Conservation (phyloP, 1,284 basidiomycete genomes). For the Ustilago loliicola region DNA sequence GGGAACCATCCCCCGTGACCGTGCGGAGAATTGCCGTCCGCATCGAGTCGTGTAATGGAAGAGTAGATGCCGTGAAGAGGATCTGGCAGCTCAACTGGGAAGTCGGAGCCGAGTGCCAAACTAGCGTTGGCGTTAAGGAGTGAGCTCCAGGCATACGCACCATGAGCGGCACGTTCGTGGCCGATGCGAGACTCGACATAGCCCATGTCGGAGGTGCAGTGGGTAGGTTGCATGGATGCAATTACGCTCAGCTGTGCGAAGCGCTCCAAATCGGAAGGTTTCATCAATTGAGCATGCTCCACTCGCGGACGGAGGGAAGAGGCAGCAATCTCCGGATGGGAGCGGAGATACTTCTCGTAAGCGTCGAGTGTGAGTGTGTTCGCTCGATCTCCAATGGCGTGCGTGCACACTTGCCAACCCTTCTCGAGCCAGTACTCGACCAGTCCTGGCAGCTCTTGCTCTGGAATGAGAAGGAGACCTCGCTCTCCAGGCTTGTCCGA, state of each 20-base stretch:
- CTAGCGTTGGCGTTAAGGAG: constrained; percentile 75
- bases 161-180: constrained; percentile 74
- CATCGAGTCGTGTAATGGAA: constrained; percentile 80
- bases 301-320: constrained; percentile 78
- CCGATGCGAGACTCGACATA: constrained; percentile 73
- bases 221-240: constrained; percentile 91
- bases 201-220: constrained; percentile 88
- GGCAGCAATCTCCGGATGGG: constrained; percentile 5
- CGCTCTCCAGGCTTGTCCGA: constrained; percentile 73
- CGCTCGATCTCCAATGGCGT: constrained; percentile 91
- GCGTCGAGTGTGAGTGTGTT: constrained; percentile 79
- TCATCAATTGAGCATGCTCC: constrained; percentile 87
- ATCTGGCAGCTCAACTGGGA: constrained; percentile 77
- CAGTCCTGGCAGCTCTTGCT: constrained; percentile 38
- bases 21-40: constrained; percentile 82
- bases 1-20: constrained; percentile 78
- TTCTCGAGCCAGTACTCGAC: constrained; percentile 52
- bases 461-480: constrained; percentile 46
- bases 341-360: constrained; percentile 46
- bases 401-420: constrained; percentile 71
- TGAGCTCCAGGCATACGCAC: constrained; percentile 88
- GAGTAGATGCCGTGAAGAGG: constrained; percentile 81
- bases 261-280: constrained; percentile 77
- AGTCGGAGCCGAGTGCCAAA: constrained; percentile 88
- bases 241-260: constrained; percentile 84